phyloP scores from a whole-genome alignment of 768 basidiomycete species.

The Udeniomyces megalosporus region DNA sequence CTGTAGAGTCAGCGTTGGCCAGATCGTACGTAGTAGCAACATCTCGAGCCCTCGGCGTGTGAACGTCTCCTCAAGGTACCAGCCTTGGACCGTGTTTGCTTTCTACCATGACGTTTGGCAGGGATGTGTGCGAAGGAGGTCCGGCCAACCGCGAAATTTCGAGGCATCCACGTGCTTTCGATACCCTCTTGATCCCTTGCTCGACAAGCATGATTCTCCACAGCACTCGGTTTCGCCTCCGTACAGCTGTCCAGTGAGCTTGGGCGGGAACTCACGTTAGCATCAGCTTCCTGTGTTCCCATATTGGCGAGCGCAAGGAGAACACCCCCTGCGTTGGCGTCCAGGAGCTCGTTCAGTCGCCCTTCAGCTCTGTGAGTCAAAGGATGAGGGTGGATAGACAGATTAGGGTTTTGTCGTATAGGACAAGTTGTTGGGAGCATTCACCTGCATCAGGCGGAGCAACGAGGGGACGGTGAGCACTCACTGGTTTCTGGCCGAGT shows the following conservation, averaged over 20 bases:
- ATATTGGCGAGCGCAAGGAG: slow-evolving; percentile 5
- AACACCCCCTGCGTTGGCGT: neutral
- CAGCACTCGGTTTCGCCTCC: too few relatives aligned
- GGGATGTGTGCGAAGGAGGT: neutral
- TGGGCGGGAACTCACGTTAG: neutral
- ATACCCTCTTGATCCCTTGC: too few relatives aligned
- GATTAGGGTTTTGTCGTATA: neutral
- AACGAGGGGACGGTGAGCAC: neutral
- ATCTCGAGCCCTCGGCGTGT: too few relatives aligned
- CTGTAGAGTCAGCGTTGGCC: too few relatives aligned
- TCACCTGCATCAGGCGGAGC: neutral
- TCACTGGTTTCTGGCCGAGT: slow-evolving; percentile 1
- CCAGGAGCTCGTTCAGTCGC: slow-evolving; percentile 5
- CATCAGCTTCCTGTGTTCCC: neutral
- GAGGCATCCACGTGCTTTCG: neutral
- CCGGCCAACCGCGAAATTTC: neutral
- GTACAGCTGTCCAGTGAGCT: neutral
- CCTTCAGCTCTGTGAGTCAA: neutral
- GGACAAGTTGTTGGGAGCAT: neutral
- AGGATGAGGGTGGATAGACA: neutral
- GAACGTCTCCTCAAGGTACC: too few relatives aligned
- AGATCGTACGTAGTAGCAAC: too few relatives aligned
- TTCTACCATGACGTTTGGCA: neutral
- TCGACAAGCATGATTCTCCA: too few relatives aligned
- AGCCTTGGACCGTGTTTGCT: too few relatives aligned